These are phyloP conservation scores for Uncinocarpus reesii DNA, from an alignment of 2,329 filamentous ascomycete species.

Conservation along the genomic window DNA sequence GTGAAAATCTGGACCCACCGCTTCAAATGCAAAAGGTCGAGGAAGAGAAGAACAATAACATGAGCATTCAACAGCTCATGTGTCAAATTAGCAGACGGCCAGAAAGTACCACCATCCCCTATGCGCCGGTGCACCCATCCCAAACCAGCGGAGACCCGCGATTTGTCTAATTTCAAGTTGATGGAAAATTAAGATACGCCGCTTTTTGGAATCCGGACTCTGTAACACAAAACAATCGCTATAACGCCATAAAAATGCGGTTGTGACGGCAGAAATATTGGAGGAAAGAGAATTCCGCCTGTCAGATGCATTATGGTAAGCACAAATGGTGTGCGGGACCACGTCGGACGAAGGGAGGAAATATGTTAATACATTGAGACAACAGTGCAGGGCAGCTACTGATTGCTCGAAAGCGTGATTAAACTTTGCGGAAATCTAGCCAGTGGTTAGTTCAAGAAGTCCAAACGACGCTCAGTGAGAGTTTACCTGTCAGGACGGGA, in stretches of 20 bases:
- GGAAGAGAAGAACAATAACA: too few relatives aligned
- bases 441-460: slow-evolving; percentile 19
- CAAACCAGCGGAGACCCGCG: slow-evolving; percentile 8
- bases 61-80: not conserved
- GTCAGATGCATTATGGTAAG: not conserved
- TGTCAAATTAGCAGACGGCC: slow-evolving; percentile 9
- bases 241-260: slow-evolving; percentile 38
- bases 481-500: slow-evolving; percentile 76
- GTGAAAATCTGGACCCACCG: not conserved
- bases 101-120: not conserved
- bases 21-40: not conserved
- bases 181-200: slow-evolving; percentile 9
- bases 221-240: slow-evolving; percentile 28
- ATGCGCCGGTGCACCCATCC: slow-evolving; percentile 13
- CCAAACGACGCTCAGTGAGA: not conserved
- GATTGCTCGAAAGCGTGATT: slow-evolving; percentile 20
- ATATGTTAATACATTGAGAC: slow-evolving; percentile 25
- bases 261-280: slow-evolving; percentile 24
- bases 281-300: not conserved
- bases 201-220: slow-evolving; percentile 5
- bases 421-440: slow-evolving; percentile 55
- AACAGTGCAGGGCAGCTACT: slow-evolving; percentile 1
- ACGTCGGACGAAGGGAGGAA: slow-evolving; percentile 10
- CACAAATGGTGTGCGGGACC: slow-evolving; percentile 12
- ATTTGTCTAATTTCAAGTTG: slow-evolving; percentile 10